A percentile compares a stretch with the other conserved stretches of the same genome.
Conservation (phyloP, 306 rosid species). For the Heteromeles arbutifolia region DNA sequence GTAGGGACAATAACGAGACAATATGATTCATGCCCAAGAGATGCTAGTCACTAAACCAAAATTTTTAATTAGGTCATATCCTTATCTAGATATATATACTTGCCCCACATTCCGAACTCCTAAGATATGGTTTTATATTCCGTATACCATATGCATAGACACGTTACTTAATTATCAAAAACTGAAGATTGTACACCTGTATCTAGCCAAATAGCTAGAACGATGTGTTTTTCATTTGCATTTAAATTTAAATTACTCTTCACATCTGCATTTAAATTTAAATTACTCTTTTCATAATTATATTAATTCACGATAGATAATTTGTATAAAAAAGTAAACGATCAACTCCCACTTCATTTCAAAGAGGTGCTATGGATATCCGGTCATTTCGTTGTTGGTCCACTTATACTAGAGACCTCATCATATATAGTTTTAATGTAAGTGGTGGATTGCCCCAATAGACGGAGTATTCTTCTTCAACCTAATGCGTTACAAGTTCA, state of each 20-base stretch:
- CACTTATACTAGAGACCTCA: no score
- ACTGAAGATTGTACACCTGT: background rate
- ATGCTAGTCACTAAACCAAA: background rate
- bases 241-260: background rate
- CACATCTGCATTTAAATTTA: background rate
- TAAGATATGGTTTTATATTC: background rate
- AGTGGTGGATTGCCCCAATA: background rate
- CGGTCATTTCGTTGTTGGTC: background rate
- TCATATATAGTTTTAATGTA: no score
- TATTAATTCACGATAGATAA: no score
- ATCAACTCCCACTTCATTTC: background rate
- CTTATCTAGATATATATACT: background rate
- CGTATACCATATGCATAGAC: background rate
- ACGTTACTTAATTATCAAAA: background rate
- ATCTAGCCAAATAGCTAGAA: background rate
- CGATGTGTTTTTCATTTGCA: background rate
- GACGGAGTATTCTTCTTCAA: background rate
- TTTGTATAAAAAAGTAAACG: no score
- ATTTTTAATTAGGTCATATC: background rate
- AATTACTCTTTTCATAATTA: no score
- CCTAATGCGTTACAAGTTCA: fast-evolving
- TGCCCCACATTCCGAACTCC: background rate
- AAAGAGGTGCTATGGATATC: background rate
- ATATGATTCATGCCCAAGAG: background rate
- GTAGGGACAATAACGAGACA: background rate